Evolutionary conservation across 257 asterid genomes (phyloP).

Genomic region (Capsicum baccatum): DNA sequence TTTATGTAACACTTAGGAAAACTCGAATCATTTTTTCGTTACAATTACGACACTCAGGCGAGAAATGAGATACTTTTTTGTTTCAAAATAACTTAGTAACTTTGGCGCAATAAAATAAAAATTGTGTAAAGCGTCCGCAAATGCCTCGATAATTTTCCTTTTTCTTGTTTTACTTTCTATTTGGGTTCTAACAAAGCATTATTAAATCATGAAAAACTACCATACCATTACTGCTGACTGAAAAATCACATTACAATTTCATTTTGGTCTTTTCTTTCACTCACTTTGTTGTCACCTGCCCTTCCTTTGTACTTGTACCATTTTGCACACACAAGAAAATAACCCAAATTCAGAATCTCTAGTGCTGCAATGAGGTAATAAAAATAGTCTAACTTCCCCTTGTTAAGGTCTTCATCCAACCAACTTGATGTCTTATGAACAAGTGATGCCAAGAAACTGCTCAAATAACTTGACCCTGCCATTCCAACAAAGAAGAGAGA

Average conservation of each 20-base stretch:
- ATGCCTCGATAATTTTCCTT: background rate
- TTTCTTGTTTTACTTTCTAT: slow-evolving; percentile 7
- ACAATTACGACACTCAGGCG: too few species aligned
- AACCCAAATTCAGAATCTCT: slow-evolving; percentile 36
- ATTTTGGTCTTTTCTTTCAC: background rate
- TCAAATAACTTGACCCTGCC: slow-evolving; percentile 37
- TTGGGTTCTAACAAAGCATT: background rate
- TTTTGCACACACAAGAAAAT: slow-evolving; percentile 40
- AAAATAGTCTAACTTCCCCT: slow-evolving; percentile 41
- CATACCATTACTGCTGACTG: background rate
- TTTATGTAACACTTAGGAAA: too few species aligned
- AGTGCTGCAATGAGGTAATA: slow-evolving; percentile 39
- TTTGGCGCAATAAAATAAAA: background rate
- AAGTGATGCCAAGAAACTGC: slow-evolving; percentile 35
- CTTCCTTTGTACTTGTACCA: slow-evolving; percentile 43
- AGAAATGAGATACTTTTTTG: background rate
- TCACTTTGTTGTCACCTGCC: slow-evolving; percentile 13
- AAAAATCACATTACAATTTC: background rate
- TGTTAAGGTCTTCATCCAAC: slow-evolving; percentile 34
- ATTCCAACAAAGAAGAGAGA: slow-evolving; percentile 37
- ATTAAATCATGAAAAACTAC: background rate
- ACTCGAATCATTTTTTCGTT: too few species aligned
- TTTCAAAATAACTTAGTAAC: too few species aligned
- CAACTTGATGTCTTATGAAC: slow-evolving; percentile 41
- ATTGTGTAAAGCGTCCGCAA: background rate